These are phyloP conservation scores for Guadua angustifolia DNA, from an alignment of 176 grass and related monocot species.

Conservation along the genomic window DNA sequence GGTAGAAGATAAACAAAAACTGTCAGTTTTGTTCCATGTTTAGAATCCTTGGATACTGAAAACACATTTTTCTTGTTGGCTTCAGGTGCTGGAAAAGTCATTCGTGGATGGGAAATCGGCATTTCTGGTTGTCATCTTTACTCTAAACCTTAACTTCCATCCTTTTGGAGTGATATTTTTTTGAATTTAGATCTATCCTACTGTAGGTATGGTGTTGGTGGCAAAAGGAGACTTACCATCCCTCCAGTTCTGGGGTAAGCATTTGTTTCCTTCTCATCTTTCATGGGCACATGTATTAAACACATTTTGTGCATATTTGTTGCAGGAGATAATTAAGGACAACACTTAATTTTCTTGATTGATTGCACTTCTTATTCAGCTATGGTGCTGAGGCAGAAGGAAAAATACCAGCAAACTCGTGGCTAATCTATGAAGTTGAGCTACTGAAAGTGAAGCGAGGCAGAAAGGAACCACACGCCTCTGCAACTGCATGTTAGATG, in stretches of 20 bases:
- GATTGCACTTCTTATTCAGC: neutral
- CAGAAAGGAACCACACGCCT: neutral
- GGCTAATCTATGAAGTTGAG: constrained; percentile 9
- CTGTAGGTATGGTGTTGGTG: constrained; percentile 34
- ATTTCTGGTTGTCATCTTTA: neutral
- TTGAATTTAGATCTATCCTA: neutral
- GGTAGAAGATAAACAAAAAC: neutral
- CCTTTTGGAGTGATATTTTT: neutral
- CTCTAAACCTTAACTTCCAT: neutral
- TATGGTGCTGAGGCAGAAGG: neutral
- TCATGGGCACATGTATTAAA: neutral
- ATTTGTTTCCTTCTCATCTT: neutral
- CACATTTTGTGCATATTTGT: neutral
- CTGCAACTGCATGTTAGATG: neutral
- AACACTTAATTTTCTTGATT: neutral
- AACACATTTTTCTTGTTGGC: neutral
- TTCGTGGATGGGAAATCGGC: neutral
- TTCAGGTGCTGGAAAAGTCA: constrained; percentile 6
- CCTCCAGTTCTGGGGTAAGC: neutral
- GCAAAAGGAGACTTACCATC: constrained; percentile 7
- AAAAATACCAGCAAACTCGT: neutral
- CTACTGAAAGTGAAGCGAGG: neutral
- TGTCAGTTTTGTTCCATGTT: neutral
- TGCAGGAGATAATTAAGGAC: neutral
- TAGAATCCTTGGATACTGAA: neutral